Evolutionary conservation across 371 early-diverging fungal species (phyloP).

Genomic region (Lichtheimia hyalospora): DNA sequence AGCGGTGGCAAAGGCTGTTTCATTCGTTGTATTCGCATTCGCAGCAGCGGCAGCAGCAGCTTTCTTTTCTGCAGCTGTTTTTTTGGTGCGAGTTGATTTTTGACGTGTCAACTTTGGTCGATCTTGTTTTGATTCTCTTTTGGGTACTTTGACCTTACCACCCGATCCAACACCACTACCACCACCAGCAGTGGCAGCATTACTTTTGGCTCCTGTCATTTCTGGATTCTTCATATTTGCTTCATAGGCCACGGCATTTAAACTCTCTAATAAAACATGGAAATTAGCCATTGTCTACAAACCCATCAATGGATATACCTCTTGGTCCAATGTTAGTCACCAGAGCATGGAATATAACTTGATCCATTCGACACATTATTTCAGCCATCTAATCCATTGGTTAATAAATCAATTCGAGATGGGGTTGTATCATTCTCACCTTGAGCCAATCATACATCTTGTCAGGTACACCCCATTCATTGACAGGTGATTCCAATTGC

Average conservation of each 20-base stretch:
- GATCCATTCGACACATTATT: conserved; percentile 6
- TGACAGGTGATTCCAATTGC: conserved; percentile 8
- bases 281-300: background rate
- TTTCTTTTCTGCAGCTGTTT: conserved; percentile 7
- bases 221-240: conserved; percentile 1
- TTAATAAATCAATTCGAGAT: too few species aligned
- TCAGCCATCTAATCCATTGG: conserved; percentile 5
- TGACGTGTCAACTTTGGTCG: conserved; percentile 12
- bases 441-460: conserved; percentile 6
- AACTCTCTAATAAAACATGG: background rate
- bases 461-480: conserved; percentile 9
- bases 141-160: conserved; percentile 9
- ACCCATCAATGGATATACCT: background rate
- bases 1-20: background rate
- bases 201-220: background rate
- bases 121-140: conserved; percentile 11
- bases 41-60: background rate
- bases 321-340: background rate
- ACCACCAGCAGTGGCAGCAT: background rate
- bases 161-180: background rate
- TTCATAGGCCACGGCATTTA: conserved; percentile 4
- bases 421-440: background rate
- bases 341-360: conserved; percentile 4
- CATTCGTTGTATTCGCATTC: background rate
- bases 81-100: conserved; percentile 10